phyloP scores from a whole-genome alignment of 352 stramenopile species.

The Pythium biforme region DNA sequence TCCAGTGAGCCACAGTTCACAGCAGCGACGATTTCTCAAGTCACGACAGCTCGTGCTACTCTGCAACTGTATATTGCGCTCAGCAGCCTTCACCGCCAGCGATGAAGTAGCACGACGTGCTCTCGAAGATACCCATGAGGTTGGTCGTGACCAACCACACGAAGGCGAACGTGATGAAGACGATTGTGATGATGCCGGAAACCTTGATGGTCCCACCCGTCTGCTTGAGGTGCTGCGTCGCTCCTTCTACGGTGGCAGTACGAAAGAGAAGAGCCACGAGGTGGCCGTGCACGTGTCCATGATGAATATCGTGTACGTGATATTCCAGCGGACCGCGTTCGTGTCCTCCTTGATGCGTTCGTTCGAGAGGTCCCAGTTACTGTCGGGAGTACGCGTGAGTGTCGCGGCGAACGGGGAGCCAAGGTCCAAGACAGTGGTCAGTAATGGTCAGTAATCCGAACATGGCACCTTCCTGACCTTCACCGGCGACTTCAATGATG shows the following conservation, averaged over 20 bases:
- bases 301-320: conserved; percentile 36
- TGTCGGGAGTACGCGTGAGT: conserved; percentile 32
- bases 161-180: conserved; percentile 31
- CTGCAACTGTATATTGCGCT: background rate
- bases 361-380: conserved; percentile 32
- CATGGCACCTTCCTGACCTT: conserved; percentile 39
- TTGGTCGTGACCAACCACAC: conserved; percentile 36
- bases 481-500: conserved; percentile 37
- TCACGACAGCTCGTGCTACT: background rate
- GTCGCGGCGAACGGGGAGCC: conserved; percentile 35
- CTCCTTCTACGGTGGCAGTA: conserved; percentile 35
- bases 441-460: conserved; percentile 46
- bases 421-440: conserved; percentile 42
- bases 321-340: conserved; percentile 31
- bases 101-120: conserved; percentile 36
- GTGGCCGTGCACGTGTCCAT: conserved; percentile 31
- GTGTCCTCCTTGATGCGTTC: conserved; percentile 32
- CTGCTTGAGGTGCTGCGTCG: conserved; percentile 33
- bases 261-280: conserved; percentile 29
- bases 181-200: conserved; percentile 26
- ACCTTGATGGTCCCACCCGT: conserved; percentile 26
- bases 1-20: no score
- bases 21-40: background rate
- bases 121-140: conserved; percentile 39
- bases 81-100: conserved; percentile 41